Evolutionary conservation across 331 rosid species (phyloP).

Genomic region (Malus hybrid): DNA sequence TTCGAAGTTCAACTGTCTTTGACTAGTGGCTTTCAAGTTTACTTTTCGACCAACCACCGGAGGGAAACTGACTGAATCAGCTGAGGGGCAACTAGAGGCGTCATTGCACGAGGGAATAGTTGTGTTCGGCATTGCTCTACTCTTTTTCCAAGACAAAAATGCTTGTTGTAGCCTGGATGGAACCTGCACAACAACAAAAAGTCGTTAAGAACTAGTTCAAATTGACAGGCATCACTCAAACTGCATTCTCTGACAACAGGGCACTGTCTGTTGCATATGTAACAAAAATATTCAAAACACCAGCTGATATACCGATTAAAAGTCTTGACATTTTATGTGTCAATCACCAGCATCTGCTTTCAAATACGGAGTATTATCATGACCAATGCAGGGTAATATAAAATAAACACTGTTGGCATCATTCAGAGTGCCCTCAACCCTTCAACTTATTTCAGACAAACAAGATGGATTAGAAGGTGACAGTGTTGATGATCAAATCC

Average conservation of each 20-base stretch:
- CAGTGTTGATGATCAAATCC: neutral
- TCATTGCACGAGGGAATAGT: slow-evolving; percentile 10
- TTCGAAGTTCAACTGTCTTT: slow-evolving; percentile 17
- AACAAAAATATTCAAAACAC: neutral
- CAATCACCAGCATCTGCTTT: neutral
- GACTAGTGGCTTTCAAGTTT: slow-evolving; percentile 31
- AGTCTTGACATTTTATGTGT: neutral
- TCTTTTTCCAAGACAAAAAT: slow-evolving; percentile 41
- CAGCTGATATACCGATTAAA: neutral
- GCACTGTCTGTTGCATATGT: too few relatives aligned
- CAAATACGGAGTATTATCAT: neutral
- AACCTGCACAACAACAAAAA: slow-evolving; percentile 37
- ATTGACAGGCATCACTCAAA: neutral
- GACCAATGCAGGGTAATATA: too few relatives aligned
- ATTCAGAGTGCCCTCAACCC: too few relatives aligned
- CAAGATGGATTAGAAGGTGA: neutral
- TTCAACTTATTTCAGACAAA: neutral
- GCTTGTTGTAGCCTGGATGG: slow-evolving; percentile 50
- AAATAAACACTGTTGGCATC: too few relatives aligned
- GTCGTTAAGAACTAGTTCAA: neutral
- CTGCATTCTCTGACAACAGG: neutral
- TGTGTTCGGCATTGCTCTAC: slow-evolving; percentile 15
- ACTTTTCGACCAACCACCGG: slow-evolving; percentile 19
- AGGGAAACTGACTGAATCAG: slow-evolving; percentile 42
- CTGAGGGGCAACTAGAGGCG: neutral